A percentile compares a stretch with the other conserved stretches of the same genome.
phyloP scores from a whole-genome alignment of 78 protist species.

The Planoprotostelium fungivorum region DNA sequence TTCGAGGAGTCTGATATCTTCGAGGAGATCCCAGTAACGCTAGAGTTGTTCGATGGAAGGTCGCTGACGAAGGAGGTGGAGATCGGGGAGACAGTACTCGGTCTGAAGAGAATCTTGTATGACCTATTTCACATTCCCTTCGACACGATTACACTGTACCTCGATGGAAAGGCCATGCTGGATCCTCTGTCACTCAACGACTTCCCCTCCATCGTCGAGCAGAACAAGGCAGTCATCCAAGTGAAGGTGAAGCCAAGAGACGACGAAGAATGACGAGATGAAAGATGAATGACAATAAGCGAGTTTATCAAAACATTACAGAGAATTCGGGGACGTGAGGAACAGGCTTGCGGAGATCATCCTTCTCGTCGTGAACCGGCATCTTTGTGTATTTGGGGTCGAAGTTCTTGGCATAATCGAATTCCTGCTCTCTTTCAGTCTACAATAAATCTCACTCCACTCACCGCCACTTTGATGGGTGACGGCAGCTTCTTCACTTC shows the following conservation, averaged over 20 bases:
- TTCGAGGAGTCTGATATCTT: background rate
- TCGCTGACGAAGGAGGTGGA: background rate
- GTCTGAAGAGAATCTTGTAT: background rate
- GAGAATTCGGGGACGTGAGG: conserved; percentile 1
- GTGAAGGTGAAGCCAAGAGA: background rate
- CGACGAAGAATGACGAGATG: background rate
- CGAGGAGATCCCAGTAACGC: background rate
- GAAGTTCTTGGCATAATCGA: background rate
- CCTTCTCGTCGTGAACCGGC: background rate
- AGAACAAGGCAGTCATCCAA: background rate
- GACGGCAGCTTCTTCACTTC: background rate
- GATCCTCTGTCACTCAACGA: background rate
- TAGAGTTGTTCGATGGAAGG: background rate
- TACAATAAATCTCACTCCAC: background rate
- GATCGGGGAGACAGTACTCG: background rate
- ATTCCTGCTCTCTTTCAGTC: background rate
- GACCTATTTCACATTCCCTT: background rate
- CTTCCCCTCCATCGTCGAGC: background rate
- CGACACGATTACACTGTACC: background rate
- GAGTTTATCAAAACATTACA: background rate
- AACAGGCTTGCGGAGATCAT: background rate
- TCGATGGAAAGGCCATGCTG: background rate
- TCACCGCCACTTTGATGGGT: background rate
- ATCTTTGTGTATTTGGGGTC: background rate
- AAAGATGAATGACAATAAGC: too few species aligned